Evolutionary conservation across 2,329 filamentous ascomycete genomes (phyloP), one percentile per base, ranked within the genome.

Genomic region (Beauveria australis): DNA sequence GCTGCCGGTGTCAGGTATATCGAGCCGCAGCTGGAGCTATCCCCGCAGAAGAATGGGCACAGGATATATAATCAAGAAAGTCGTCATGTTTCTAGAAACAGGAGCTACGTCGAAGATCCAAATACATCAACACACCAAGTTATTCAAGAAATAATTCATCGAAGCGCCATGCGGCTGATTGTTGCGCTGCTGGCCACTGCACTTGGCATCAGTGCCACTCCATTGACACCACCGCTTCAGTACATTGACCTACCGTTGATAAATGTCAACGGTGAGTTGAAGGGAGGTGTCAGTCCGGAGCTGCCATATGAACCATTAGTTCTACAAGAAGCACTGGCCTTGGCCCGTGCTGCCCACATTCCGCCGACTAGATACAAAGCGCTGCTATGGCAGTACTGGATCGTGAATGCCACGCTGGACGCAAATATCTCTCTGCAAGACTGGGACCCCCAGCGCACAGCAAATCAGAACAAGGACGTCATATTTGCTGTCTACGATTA

Each of bases 201-300:
- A 5, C 44, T 57, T 18, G 9, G 44, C 5, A 40, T 57, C 28
- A 49, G 22, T 41, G 54, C 19, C 41, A 16, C 19, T 24, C 18
- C 16, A 9, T 48, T 14, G 22, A 41, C 47, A 19, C 47, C 47
- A 16, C 30, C 37, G 1, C 24, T 52, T 7, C 55, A 59, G 47
- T 59, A 59, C 37, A 51, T 59, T 16, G 47, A 59, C 37, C 10
- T 59, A 18, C 47, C 55, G 7, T 59, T 52, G 47, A 43, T 40
- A 30, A 59, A 59, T 51, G 24, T 9, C 22, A 59, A 59, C 6
- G 47, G 55, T 16, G 55, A 59, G 33, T 10, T 40, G 9, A 59
- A 58, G 33, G 55, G 55, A 3, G 55, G 55, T 44, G 55, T 59
- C 1, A 52, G 33, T 24, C 55, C 47, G 16, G 24, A 19, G 33